Evolutionary conservation across 192 early-diverging fungal species (phyloP).

Genomic region (Rhizophlyctis rosea): DNA sequence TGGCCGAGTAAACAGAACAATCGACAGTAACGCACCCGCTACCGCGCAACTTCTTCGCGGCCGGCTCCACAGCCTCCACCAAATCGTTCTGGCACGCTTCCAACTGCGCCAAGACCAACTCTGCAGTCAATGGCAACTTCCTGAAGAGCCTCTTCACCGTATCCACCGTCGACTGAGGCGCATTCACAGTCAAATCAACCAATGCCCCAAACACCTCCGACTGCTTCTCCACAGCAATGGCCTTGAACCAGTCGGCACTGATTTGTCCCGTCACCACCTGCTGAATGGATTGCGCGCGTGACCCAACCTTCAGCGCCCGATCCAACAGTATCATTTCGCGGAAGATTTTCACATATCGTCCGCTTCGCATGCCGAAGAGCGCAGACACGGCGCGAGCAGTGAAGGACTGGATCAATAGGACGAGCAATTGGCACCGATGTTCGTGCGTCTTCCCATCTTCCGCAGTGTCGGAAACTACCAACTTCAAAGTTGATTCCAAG

Average conservation of each 20-base stretch:
- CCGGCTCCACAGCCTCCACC: slow-evolving; percentile 2
- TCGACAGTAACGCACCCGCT: neutral
- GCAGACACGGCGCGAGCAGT: slow-evolving; percentile 35
- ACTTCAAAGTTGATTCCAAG: slow-evolving; percentile 47
- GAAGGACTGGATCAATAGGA: slow-evolving; percentile 54
- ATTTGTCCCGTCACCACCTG: slow-evolving; percentile 17
- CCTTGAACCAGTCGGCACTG: slow-evolving; percentile 17
- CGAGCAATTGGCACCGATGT: slow-evolving; percentile 7
- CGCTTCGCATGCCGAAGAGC: slow-evolving; percentile 37
- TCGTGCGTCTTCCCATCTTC: slow-evolving; percentile 25
- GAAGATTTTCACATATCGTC: slow-evolving; percentile 39
- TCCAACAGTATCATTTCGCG: slow-evolving; percentile 27
- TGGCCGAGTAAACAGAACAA: neutral
- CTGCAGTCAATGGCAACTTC: slow-evolving; percentile 47
- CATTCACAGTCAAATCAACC: slow-evolving; percentile 51
- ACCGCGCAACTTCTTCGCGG: slow-evolving; percentile 16
- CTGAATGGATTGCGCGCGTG: slow-evolving; percentile 7
- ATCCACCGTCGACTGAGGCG: slow-evolving; percentile 14
- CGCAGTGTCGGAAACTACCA: slow-evolving; percentile 14
- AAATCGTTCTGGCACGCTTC: slow-evolving; percentile 9
- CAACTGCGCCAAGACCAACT: slow-evolving; percentile 19
- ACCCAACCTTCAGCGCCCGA: neutral
- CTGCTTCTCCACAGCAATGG: slow-evolving; percentile 35
- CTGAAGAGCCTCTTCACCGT: slow-evolving; percentile 47
- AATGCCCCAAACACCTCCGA: slow-evolving; percentile 48